Percentiles rank a stretch among this genome's conserved stretches.
Conservation (phyloP, 129 eudicot species). For the Flaveria sonorensis region DNA sequence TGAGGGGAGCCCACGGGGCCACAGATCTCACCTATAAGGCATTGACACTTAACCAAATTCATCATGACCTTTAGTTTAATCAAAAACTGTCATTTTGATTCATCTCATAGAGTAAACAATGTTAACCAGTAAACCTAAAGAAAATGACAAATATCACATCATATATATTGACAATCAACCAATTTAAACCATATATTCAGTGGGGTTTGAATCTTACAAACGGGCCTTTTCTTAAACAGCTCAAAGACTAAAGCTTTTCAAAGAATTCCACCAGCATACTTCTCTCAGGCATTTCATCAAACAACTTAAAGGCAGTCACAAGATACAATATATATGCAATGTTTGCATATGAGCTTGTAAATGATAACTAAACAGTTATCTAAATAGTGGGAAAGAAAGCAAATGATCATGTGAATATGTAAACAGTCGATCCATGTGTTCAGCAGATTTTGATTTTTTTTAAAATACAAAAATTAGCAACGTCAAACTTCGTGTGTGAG, state of each 20-base stretch:
- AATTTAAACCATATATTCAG: background rate
- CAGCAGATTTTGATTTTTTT: no score
- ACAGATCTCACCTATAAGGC: background rate
- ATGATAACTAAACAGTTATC: no score
- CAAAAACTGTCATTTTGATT: background rate
- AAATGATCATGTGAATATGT: no score
- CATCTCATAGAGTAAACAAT: background rate
- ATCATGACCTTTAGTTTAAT: background rate
- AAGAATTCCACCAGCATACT: background rate
- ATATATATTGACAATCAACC: background rate
- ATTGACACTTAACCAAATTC: background rate
- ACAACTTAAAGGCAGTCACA: background rate
- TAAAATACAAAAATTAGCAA: no score
- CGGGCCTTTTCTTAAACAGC: background rate
- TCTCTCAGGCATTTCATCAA: constrained; percentile 24
- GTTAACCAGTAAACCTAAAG: background rate
- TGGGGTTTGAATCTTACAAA: background rate
- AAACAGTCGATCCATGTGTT: background rate
- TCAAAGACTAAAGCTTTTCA: background rate
- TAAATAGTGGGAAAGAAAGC: no score
- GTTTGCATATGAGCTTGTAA: no score
- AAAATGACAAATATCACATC: background rate
- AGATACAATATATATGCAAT: no score
- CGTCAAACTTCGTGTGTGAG: no score
- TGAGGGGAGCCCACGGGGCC: no score